Percentiles rank a stretch among this genome's conserved stretches.
These are phyloP conservation scores for Thalassiosira oceanica DNA, from an alignment of 352 stramenopile genomes.

Conservation along the genomic window DNA sequence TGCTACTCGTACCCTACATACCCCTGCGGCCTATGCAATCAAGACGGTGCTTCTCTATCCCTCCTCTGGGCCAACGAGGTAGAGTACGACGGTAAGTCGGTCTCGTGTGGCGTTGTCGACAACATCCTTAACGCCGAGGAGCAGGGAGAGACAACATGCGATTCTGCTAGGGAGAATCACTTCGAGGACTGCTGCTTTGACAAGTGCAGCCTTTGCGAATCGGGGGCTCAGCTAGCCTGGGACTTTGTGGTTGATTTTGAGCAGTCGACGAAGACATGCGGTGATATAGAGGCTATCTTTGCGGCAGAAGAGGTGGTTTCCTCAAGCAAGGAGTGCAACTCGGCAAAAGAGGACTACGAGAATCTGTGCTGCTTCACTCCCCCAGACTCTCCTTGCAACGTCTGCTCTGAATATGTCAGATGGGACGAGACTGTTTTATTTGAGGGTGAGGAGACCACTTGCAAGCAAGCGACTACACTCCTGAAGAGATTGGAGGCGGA, in stretches of 20 bases:
- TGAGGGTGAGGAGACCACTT: conserved; percentile 42
- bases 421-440: conserved; percentile 49
- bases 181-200: conserved; percentile 53
- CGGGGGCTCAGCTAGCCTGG: conserved; percentile 37
- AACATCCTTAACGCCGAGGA: conserved; percentile 54
- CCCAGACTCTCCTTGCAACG: conserved; percentile 35
- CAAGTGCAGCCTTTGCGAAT: conserved; percentile 52
- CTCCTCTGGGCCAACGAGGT: conserved; percentile 42
- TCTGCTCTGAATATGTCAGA: conserved; percentile 52
- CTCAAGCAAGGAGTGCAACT: conserved; percentile 29
- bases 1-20: conserved; percentile 46
- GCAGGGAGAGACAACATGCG: conserved; percentile 27
- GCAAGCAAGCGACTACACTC: conserved; percentile 43
- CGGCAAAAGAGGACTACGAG: conserved; percentile 37
- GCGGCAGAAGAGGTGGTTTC: conserved; percentile 36
- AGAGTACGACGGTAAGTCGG: conserved; percentile 26
- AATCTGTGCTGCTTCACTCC: conserved; percentile 49
- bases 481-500: conserved; percentile 48
- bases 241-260: conserved; percentile 44
- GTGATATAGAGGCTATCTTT: conserved; percentile 53
- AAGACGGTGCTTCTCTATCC: conserved; percentile 20
- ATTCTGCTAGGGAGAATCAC: conserved; percentile 18
- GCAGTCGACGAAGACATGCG: conserved; percentile 49
- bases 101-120: conserved; percentile 43
- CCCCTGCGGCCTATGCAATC: conserved; percentile 40